These are phyloP conservation scores for Starmera stellimalicola DNA, from an alignment of 1,139 yeast genomes.

Conservation along the genomic window DNA sequence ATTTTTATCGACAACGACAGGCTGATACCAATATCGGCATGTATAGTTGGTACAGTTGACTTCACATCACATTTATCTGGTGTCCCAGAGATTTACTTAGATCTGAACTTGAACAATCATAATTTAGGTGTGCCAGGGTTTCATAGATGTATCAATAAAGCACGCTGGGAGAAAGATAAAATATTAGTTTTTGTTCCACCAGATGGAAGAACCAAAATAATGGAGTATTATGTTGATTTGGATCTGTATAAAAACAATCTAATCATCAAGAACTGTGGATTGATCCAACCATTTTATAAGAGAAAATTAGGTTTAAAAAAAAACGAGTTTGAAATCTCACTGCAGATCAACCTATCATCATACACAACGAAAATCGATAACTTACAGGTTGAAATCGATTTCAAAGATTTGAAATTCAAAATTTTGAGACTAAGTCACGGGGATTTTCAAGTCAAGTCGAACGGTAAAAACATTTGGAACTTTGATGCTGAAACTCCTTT, in stretches of 20 bases:
- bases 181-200: constrained; percentile 75
- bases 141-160: constrained; percentile 32
- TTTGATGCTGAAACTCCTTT: constrained; percentile 49
- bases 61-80: constrained; percentile 69
- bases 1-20: constrained; percentile 33
- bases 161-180: constrained; percentile 31
- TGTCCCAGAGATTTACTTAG: constrained; percentile 57
- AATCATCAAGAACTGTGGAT: constrained; percentile 32
- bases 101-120: constrained; percentile 35
- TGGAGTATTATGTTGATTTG: constrained; percentile 49
- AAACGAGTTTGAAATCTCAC: constrained; percentile 70
- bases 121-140: constrained; percentile 38
- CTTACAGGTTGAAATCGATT: constrained; percentile 40
- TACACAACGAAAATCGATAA: constrained; percentile 49
- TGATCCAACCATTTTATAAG: constrained; percentile 49
- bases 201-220: constrained; percentile 55
- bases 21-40: constrained; percentile 27
- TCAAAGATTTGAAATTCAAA: constrained; percentile 33
- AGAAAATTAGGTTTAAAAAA: constrained; percentile 50
- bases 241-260: constrained; percentile 17
- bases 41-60: constrained; percentile 52
- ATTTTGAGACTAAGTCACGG: constrained; percentile 62
- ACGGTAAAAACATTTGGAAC: constrained; percentile 63
- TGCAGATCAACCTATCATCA: constrained; percentile 43
- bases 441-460: constrained; percentile 47